Base-by-base conservation (phyloP, 306 rosid species). In the Quercus aquifolioides region DNA sequence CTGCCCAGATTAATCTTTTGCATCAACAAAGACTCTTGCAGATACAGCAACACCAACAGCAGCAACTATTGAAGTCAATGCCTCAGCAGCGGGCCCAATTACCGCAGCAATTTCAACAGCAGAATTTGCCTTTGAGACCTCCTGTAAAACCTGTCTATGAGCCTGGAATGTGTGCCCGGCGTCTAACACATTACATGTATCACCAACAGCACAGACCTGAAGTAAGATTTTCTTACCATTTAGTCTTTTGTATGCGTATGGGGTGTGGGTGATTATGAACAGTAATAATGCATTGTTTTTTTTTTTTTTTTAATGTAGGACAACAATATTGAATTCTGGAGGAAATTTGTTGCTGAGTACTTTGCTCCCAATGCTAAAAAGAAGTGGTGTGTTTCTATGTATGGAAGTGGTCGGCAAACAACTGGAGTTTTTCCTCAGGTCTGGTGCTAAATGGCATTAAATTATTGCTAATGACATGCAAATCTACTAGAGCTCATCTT, bases 331-430 rank as follows among this genome's bases (percentile, higher is more conserved):
- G 97, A 92, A 76, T 94, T 94, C 85, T 94, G 99, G 99, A 94
- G 99, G 76, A 92, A 92, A 87, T 94, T 94, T 91, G 99, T 94
- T 78, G 87, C 91, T 5, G 99, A 94, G 70, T 94, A 89, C 84
- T 94, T 87, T 86, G 99, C 96, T 56, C 97, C 99, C 26, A 87
- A 91, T 88, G 99, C 99, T 76, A 94, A 86, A 85, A 94, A 94
- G 92, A 94, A 94, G 85, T 94, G 99, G 99, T 94, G 99, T 69
- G 97, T 94, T 79, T 94, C 99, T 67, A 87, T 92, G 97, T 94
- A 94, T 83, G 99, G 99, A 80, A 88, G 92, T 86, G 94, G 97
- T 76, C 85, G 97, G 67, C 99, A 94, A 82, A 91, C 98, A 81
- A 88, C 89, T 81, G 99, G 99, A 76, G 99, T 94, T 86, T 91